phyloP scores from a whole-genome alignment of 169 alveolate species.

The Plasmodium sp. region DNA sequence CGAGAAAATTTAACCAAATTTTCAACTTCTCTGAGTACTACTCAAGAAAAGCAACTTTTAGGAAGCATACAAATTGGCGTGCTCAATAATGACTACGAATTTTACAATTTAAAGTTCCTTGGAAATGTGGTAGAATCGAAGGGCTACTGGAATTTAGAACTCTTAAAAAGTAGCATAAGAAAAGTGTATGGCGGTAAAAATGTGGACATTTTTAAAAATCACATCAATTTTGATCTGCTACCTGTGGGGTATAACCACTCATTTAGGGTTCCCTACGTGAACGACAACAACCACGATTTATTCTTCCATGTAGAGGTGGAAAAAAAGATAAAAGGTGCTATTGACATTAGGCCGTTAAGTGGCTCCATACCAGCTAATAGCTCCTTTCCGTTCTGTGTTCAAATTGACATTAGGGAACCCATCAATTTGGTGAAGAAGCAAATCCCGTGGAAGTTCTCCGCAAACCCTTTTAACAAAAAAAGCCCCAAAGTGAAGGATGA shows the following conservation, averaged over 20 bases:
- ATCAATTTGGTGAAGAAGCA: conserved; percentile 21
- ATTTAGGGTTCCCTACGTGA: conserved; percentile 26
- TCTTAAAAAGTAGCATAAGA: conserved; percentile 29
- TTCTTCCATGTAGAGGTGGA: conserved; percentile 53
- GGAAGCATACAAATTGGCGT: conserved; percentile 45
- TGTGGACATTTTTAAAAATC: conserved; percentile 41
- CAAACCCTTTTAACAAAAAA: conserved; percentile 11
- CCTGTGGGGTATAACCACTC: conserved; percentile 53
- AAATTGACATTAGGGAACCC: conserved; percentile 38
- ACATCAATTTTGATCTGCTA: conserved; percentile 59
- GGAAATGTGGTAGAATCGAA: conserved; percentile 60
- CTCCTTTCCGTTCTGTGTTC: conserved; percentile 13
- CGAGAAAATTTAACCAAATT: background rate
- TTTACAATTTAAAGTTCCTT: conserved; percentile 49
- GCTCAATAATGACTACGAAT: conserved; percentile 64
- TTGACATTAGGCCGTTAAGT: conserved; percentile 20
- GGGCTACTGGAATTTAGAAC: conserved; percentile 62
- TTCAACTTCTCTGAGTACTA: background rate
- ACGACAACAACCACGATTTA: conserved; percentile 44
- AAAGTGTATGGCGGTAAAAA: conserved; percentile 23
- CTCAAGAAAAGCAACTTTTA: conserved; percentile 1
- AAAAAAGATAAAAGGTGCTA: conserved; percentile 39
- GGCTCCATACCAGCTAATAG: conserved; percentile 53
- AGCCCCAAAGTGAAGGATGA: conserved; percentile 17
- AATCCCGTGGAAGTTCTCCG: conserved; percentile 52